phyloP scores from a whole-genome alignment of 2,329 filamentous ascomycete genomes.

The Aspergillus nomiae region DNA sequence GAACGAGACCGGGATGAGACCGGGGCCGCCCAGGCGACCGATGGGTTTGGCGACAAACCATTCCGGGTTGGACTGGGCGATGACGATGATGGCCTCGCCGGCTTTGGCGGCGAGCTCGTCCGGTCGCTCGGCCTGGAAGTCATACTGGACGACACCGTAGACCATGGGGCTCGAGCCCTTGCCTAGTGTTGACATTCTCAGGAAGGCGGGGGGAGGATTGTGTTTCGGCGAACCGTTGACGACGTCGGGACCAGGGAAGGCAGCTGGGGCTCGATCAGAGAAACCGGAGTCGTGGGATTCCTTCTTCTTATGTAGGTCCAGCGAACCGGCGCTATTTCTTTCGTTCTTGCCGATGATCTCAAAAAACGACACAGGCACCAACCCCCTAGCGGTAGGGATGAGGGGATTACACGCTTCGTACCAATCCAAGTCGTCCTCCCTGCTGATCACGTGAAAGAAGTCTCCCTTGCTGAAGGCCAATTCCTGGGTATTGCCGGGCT shows the following conservation, averaged over 20 bases:
- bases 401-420: conserved; percentile 98
- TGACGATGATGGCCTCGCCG: conserved; percentile 96
- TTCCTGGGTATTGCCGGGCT: conserved; percentile 67
- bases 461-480: conserved; percentile 92
- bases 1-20: conserved; percentile 93
- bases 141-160: conserved; percentile 95
- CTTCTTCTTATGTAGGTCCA: conserved; percentile 52
- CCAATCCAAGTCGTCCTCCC: conserved; percentile 93
- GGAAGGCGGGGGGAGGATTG: conserved; percentile 30
- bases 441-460: conserved; percentile 96
- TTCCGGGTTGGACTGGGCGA: conserved; percentile 96
- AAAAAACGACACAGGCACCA: conserved; percentile 94
- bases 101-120: conserved; percentile 95
- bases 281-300: conserved; percentile 92
- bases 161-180: conserved; percentile 77
- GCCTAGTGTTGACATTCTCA: conserved; percentile 49
- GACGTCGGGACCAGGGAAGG: conserved; percentile 30
- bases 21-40: conserved; percentile 89
- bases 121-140: conserved; percentile 92
- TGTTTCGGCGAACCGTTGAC: conserved; percentile 18
- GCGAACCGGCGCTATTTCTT: conserved; percentile 77
- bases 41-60: conserved; percentile 99
- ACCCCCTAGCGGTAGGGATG: conserved; percentile 77
- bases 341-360: conserved; percentile 90
- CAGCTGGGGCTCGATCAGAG: conserved; percentile 58